A percentile compares a stretch with the other conserved stretches of the same genome.
Conservation (phyloP, 2,329 filamentous ascomycete genomes). For the Alternaria incomplexa region DNA sequence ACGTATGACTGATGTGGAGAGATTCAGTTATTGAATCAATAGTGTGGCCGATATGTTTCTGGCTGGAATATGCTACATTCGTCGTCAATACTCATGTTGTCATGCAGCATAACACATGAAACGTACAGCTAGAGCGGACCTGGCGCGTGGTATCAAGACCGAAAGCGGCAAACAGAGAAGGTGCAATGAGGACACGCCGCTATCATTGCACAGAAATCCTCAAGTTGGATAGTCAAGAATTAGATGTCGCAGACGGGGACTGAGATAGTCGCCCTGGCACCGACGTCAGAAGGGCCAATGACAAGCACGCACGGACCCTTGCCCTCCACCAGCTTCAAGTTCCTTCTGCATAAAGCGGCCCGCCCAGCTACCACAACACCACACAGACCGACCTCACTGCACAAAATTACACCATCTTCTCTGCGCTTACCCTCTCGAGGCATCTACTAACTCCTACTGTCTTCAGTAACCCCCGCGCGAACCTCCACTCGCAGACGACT, state of each 20-base stretch:
- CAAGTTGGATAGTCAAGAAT: neutral
- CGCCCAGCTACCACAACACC: constrained; percentile 33
- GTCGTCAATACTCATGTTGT: neutral
- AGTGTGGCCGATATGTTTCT: neutral
- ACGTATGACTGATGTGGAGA: neutral
- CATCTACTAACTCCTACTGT: constrained; percentile 12
- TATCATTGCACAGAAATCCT: neutral
- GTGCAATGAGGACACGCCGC: neutral
- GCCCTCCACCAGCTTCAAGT: constrained; percentile 30
- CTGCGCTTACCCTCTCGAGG: constrained; percentile 14
- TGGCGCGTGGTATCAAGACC: constrained; percentile 18
- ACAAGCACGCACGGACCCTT: constrained; percentile 24
- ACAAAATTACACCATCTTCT: constrained; percentile 28
- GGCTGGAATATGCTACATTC: neutral
- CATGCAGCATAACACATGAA: neutral
- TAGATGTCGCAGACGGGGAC: neutral
- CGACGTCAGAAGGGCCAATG: constrained; percentile 33
- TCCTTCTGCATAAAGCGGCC: constrained; percentile 40
- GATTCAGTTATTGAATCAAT: neutral
- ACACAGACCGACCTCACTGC: constrained; percentile 27
- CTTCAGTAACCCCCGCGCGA: constrained; percentile 15
- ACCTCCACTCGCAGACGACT: constrained; percentile 16
- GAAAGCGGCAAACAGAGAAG: constrained; percentile 25
- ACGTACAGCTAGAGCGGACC: neutral
- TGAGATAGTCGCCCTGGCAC: neutral